Conservation (phyloP, 106 monocot species). For the Phalaenopsis aphrodite region DNA sequence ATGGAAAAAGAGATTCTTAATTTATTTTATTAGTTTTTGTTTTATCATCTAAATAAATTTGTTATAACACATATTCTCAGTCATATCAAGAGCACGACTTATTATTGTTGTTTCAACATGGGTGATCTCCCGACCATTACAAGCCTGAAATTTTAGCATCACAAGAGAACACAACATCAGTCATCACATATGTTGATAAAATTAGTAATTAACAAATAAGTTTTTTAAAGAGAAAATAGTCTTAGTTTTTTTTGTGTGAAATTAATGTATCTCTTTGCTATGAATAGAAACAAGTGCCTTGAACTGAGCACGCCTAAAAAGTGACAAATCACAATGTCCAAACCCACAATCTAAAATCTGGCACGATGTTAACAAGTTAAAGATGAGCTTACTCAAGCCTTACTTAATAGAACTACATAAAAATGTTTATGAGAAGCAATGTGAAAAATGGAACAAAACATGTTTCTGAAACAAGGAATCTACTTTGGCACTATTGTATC, state of each 20-base stretch:
- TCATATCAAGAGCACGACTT: slow-evolving; percentile 92
- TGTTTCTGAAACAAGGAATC: not conserved
- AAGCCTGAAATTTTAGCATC: slow-evolving; percentile 42
- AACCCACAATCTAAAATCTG: slow-evolving; percentile 86
- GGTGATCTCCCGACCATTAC: slow-evolving; percentile 86
- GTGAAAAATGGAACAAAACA: not conserved
- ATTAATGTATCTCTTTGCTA: slow-evolving; percentile 70
- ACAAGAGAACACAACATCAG: not conserved
- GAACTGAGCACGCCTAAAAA: slow-evolving; percentile 94
- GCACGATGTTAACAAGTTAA: slow-evolving; percentile 7
- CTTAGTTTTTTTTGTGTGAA: not conserved
- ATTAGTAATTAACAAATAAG: not conserved
- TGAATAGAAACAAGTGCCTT: slow-evolving; percentile 91
- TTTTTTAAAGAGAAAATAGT: not conserved
- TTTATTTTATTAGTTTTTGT: not conserved
- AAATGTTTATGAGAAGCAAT: not conserved
- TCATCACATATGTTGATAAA: not conserved
- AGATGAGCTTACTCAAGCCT: not conserved
- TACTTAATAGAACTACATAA: not conserved
- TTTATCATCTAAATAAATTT: not conserved
- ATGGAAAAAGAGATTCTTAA: not conserved
- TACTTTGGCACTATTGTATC: not conserved
- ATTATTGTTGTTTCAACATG: slow-evolving; percentile 95
- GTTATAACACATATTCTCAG: slow-evolving; percentile 62
- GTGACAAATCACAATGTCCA: slow-evolving; percentile 91